Evolutionary conservation across 2,329 filamentous ascomycete genomes (phyloP).

Genomic region (Fusarium sp.): DNA sequence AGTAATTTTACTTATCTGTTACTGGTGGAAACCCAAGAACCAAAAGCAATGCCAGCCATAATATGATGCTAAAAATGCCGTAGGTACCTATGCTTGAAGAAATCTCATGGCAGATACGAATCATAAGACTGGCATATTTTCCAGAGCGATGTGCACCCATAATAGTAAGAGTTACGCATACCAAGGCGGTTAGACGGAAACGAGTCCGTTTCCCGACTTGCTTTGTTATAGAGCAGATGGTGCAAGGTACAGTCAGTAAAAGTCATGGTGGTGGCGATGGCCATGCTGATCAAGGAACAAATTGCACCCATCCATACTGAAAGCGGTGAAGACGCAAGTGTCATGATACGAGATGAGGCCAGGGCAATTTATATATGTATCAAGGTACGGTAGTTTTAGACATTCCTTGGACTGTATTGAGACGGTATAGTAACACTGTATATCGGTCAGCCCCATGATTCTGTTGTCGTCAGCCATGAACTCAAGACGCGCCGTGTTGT

Average conservation of each 20-base stretch:
- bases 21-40: background rate
- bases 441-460: background rate
- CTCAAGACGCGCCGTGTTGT: conserved; percentile 17
- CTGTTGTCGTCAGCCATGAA: conserved; percentile 31
- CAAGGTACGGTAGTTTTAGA: background rate
- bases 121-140: background rate
- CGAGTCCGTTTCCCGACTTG: background rate
- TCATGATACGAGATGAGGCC: background rate
- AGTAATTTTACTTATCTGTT: background rate
- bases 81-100: background rate
- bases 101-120: background rate
- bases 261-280: background rate
- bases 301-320: background rate
- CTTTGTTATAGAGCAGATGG: background rate
- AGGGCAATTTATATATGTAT: background rate
- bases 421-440: conserved; percentile 12
- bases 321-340: background rate
- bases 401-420: conserved; percentile 4
- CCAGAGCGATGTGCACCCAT: background rate
- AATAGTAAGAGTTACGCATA: background rate
- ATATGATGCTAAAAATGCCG: background rate
- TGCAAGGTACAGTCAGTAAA: background rate
- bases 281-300: background rate
- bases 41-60: background rate
- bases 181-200: background rate